Conservation (phyloP, 495 filamentous ascomycete genomes). For the Hapsidospora chrysogenum region DNA sequence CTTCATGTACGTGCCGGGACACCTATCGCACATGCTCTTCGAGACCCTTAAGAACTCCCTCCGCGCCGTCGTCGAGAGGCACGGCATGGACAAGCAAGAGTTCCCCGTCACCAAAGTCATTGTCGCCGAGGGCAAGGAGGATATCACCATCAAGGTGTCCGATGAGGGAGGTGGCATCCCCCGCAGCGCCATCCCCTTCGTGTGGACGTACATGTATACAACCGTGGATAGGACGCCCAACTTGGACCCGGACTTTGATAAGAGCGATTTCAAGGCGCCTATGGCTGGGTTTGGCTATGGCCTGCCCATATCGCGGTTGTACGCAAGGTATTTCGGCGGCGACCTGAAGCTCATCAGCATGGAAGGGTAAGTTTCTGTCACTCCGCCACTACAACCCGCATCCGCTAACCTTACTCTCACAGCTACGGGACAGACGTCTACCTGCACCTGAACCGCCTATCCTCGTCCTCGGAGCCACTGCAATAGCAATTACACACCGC, state of each 20-base stretch:
- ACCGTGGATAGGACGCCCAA: conserved; percentile 92
- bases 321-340: conserved; percentile 93
- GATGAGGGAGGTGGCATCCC: conserved; percentile 96
- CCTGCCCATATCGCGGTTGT: conserved; percentile 79
- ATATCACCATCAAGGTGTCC: conserved; percentile 94
- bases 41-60: conserved; percentile 97
- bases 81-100: conserved; percentile 85
- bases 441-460: conserved; percentile 88
- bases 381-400: neutral
- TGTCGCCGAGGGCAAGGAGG: conserved; percentile 91
- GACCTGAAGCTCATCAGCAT: conserved; percentile 97
- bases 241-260: conserved; percentile 93
- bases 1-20: conserved; percentile 98
- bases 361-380: conserved; percentile 64
- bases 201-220: conserved; percentile 99
- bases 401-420: conserved; percentile 5
- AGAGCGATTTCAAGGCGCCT: conserved; percentile 97
- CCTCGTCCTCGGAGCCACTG: conserved; percentile 86
- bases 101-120: conserved; percentile 96
- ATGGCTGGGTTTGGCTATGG: conserved; percentile 99
- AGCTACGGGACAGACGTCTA: conserved; percentile 98
- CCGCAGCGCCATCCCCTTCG: conserved; percentile 75
- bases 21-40: conserved; percentile 97
- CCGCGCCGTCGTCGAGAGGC: conserved; percentile 88
- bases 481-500: conserved; percentile 74